Evolutionary conservation across 75 land plant genomes (phyloP).

Genomic region (Larix kaempferi): DNA sequence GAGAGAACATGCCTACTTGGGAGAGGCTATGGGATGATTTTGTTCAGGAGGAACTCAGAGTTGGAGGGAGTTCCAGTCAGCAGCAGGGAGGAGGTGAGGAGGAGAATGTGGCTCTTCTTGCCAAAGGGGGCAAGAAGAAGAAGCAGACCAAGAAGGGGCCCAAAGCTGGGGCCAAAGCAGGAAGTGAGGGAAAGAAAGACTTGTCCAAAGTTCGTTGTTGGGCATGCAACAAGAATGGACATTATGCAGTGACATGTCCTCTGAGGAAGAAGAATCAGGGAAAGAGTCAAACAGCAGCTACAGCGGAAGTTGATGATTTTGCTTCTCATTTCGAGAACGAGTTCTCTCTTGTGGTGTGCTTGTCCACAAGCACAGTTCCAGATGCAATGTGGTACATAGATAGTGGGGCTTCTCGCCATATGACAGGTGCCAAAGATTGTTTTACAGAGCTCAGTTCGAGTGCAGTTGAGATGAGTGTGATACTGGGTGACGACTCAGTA

Average conservation of each 20-base stretch:
- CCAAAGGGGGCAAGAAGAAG: not conserved
- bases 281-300: not conserved
- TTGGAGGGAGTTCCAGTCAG: not conserved
- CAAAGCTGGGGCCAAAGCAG: not conserved
- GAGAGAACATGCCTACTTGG: not conserved
- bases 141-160: not conserved
- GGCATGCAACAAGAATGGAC: not conserved
- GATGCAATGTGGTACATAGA: not conserved
- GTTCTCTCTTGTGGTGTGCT: not conserved
- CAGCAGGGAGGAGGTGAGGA: not conserved
- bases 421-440: not conserved
- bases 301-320: not conserved
- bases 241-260: not conserved
- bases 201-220: not conserved
- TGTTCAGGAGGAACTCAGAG: not conserved
- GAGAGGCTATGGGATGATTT: not conserved
- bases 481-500: not conserved
- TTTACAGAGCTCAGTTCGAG: not conserved
- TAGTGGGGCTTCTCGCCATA: not conserved
- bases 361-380: not conserved
- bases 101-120: not conserved
- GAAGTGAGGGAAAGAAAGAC: not conserved
- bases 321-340: not conserved
- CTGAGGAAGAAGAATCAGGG: not conserved
- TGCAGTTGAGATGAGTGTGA: not conserved